Evolutionary conservation across 306 rosid genomes (phyloP).

Genomic region (Elaeagnus macrophylla): DNA sequence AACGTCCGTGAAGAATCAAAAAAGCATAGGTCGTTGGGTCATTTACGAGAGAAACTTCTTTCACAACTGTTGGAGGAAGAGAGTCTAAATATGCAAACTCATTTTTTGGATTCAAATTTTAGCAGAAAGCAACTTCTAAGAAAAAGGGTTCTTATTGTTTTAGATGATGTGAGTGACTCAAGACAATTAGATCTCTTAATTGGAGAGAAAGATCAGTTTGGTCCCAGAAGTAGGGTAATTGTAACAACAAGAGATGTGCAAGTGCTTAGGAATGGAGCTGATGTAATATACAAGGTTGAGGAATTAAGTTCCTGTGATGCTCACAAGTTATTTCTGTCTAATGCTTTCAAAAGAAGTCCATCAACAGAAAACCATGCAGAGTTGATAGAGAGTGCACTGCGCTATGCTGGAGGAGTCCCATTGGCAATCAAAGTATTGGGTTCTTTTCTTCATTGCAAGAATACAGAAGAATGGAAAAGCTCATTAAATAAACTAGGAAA

Average conservation of each 20-base stretch:
- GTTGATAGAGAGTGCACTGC: background rate
- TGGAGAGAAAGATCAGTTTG: background rate
- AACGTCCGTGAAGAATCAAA: background rate
- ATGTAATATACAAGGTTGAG: conserved; percentile 10
- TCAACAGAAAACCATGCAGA: background rate
- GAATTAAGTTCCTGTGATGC: background rate
- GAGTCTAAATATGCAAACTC: background rate
- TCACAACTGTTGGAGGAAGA: background rate
- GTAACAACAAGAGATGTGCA: background rate
- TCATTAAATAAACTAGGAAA: background rate
- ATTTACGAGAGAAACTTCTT: background rate
- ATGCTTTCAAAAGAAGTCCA: background rate
- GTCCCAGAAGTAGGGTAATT: conserved; percentile 4
- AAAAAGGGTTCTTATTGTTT: too few species aligned
- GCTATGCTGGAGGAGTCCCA: conserved; percentile 1
- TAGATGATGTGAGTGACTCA: background rate
- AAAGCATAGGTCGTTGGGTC: background rate
- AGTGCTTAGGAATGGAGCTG: background rate
- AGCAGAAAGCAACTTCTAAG: background rate
- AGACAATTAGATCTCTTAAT: background rate
- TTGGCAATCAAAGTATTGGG: background rate
- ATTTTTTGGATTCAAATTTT: background rate
- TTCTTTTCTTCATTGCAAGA: background rate
- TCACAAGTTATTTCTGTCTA: conserved; percentile 1
- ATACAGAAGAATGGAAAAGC: background rate